These are phyloP conservation scores for Cordyceps farinosa DNA, from an alignment of 2,329 filamentous ascomycete genomes.

Conservation along the genomic window DNA sequence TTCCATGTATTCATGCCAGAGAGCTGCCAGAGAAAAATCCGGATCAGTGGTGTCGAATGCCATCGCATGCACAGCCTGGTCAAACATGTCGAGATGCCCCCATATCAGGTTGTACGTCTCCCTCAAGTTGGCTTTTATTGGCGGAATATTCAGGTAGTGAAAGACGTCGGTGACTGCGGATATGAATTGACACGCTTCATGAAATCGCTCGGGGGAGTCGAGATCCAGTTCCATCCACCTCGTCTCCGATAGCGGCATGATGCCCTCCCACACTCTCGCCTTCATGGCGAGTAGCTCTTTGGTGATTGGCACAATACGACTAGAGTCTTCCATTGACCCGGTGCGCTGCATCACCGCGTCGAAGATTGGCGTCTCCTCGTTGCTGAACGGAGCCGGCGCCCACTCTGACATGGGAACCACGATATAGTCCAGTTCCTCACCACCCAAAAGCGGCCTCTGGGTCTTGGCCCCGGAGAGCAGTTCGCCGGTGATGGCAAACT, in stretches of 20 bases:
- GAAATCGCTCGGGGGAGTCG: constrained; percentile 24
- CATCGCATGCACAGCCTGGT: constrained; percentile 26
- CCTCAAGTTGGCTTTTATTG: constrained; percentile 23
- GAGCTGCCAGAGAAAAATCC: constrained; percentile 20
- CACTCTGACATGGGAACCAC: constrained; percentile 22
- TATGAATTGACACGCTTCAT: constrained; percentile 25
- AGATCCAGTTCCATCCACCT: constrained; percentile 26
- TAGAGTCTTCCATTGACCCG: constrained; percentile 24
- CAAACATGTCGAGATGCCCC: constrained; percentile 24
- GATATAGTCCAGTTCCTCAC: constrained; percentile 15
- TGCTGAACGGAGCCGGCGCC: constrained; percentile 25
- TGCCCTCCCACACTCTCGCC: constrained; percentile 28
- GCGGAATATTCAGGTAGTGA: constrained; percentile 25
- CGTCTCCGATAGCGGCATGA: constrained; percentile 27
- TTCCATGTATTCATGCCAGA: constrained; percentile 28
- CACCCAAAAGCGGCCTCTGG: constrained; percentile 1
- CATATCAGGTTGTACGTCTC: constrained; percentile 29
- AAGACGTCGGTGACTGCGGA: constrained; percentile 25
- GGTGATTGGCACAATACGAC: constrained; percentile 21
- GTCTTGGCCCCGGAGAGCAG: too few species aligned
- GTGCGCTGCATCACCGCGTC: constrained; percentile 20
- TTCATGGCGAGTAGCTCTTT: constrained; percentile 31
- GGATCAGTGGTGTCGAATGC: not conserved
- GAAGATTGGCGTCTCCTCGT: constrained; percentile 9
- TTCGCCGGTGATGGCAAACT: too few species aligned